phyloP scores from a whole-genome alignment of 78 protist genomes.

The slime mould (Dictyostelium discoideum) region DNA sequence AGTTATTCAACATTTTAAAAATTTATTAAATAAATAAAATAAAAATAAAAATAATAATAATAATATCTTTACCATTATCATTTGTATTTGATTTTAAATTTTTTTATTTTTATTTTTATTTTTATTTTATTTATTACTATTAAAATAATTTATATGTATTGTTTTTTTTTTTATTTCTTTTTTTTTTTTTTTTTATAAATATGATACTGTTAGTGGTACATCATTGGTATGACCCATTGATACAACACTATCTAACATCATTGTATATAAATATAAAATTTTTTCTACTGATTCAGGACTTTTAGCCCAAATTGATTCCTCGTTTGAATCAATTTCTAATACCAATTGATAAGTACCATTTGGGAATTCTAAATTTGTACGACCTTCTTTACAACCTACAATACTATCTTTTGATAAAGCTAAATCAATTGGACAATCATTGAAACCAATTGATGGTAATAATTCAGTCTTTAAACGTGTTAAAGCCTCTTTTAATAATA shows the following conservation, averaged over 20 bases:
- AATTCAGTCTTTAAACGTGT: not conserved
- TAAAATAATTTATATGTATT: no score
- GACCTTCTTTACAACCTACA: conserved; percentile 36
- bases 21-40: not conserved
- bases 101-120: not conserved
- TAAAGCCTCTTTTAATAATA: conserved; percentile 41
- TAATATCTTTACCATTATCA: not conserved
- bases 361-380: conserved; percentile 60
- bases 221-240: conserved; percentile 35
- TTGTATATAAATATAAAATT: conserved; percentile 60
- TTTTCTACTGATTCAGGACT: conserved; percentile 58
- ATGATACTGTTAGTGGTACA: conserved; percentile 29
- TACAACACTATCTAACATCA: conserved; percentile 53
- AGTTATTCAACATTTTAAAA: not conserved
- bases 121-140: no score
- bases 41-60: not conserved
- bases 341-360: conserved; percentile 34
- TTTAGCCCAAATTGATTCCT: conserved; percentile 36
- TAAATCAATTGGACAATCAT: conserved; percentile 19
- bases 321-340: conserved; percentile 36
- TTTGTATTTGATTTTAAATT: not conserved
- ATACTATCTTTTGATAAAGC: conserved; percentile 21
- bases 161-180: no score
- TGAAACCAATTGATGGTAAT: conserved; percentile 49
- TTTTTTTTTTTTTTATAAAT: conserved; percentile 16